Percentiles rank a stretch among this genome's conserved stretches.
These are phyloP conservation scores for Neurospora sp. DNA, from an alignment of 495 filamentous ascomycete species.

Conservation along the genomic window DNA sequence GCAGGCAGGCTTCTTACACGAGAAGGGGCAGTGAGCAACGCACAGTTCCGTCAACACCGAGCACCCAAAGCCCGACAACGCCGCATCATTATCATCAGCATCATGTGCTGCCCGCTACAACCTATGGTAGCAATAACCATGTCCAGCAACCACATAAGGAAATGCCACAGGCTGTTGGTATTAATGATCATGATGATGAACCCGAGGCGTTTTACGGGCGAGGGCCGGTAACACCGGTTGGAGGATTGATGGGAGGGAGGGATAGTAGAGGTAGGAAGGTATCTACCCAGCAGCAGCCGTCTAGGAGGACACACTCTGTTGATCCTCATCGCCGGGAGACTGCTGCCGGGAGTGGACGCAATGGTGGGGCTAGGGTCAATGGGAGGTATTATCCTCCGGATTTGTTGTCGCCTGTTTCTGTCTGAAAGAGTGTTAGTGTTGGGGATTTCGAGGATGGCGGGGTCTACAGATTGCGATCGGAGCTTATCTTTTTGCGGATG, in stretches of 20 bases:
- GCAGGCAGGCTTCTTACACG: not conserved
- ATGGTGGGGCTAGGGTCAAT: not conserved
- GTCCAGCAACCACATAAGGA: not conserved
- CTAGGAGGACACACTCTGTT: not conserved
- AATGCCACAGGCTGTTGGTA: not conserved
- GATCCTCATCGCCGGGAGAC: not conserved
- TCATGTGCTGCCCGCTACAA: not conserved
- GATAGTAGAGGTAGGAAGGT: not conserved
- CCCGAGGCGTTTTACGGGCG: not conserved
- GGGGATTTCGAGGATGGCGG: not conserved
- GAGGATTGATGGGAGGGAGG: not conserved
- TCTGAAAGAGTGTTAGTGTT: not conserved
- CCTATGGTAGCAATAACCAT: not conserved
- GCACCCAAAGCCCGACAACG: not conserved
- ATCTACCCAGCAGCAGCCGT: not conserved
- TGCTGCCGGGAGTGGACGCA: not conserved
- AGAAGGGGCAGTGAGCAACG: not conserved
- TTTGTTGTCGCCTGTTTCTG: conserved; percentile 3
- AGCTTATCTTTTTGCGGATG: not conserved
- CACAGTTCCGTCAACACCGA: not conserved
- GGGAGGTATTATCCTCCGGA: not conserved
- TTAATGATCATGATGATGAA: not conserved
- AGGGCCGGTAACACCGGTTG: not conserved
- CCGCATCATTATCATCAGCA: not conserved
- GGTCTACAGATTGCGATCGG: not conserved